Evolutionary conservation across 305 asterid genomes (phyloP).

Genomic region (Solanum hybrid): DNA sequence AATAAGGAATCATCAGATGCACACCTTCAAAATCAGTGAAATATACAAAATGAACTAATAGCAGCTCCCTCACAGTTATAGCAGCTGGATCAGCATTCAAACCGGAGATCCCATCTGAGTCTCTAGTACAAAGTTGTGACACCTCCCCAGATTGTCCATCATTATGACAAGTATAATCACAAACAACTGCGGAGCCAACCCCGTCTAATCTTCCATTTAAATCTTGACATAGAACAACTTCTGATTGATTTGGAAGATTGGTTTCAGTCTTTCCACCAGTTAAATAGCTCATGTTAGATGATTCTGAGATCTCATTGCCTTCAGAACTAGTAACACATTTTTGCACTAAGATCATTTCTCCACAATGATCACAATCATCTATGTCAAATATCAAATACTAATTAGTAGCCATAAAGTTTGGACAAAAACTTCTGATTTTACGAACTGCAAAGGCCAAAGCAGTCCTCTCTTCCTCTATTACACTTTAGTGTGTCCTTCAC

Average conservation of each 20-base stretch:
- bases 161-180: slow-evolving; percentile 5
- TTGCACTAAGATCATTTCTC: slow-evolving; percentile 18
- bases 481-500: background rate
- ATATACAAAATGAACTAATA: background rate
- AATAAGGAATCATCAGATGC: slow-evolving; percentile 2
- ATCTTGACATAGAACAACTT: slow-evolving; percentile 4
- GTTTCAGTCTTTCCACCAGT: slow-evolving; percentile 20
- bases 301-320: slow-evolving; percentile 11
- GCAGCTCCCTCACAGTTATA: slow-evolving; percentile 9
- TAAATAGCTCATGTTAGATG: slow-evolving; percentile 12
- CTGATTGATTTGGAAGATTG: slow-evolving; percentile 10
- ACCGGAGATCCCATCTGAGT: slow-evolving; percentile 9
- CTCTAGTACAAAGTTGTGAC: slow-evolving; percentile 9
- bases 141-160: slow-evolving; percentile 11
- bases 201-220: slow-evolving; percentile 5
- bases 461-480: background rate
- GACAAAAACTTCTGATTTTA: background rate
- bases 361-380: slow-evolving; percentile 9
- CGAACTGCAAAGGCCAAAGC: background rate
- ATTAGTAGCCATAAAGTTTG: background rate
- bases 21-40: background rate
- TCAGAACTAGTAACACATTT: slow-evolving; percentile 7
- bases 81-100: slow-evolving; percentile 9
- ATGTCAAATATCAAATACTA: background rate
- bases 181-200: background rate